phyloP scores from a whole-genome alignment of 2,329 filamentous ascomycete species.

The Pestalotiopsis sp. region DNA sequence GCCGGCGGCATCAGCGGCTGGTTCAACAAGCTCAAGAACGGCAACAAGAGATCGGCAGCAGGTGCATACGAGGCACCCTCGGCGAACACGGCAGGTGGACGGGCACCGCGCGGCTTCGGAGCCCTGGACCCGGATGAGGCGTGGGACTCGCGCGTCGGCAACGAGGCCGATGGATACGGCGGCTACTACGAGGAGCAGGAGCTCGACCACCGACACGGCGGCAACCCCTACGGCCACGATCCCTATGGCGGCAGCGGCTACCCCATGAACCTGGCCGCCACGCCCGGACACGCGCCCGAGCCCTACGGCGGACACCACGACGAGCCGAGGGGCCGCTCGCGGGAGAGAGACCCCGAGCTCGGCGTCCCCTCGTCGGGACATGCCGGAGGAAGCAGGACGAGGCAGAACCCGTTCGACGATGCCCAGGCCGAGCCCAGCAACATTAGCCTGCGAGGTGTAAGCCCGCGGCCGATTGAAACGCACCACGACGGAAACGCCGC shows the following conservation, averaged over 20 bases:
- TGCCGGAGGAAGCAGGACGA: slow-evolving; percentile 35
- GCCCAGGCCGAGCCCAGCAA: slow-evolving; percentile 63
- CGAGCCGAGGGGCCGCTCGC: slow-evolving; percentile 43
- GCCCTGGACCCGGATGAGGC: slow-evolving; percentile 81
- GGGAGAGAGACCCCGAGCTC: slow-evolving; percentile 42
- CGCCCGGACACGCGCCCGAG: slow-evolving; percentile 34
- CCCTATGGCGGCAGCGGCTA: slow-evolving; percentile 41
- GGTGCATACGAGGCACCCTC: slow-evolving; percentile 71
- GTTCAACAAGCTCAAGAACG: slow-evolving; percentile 71
- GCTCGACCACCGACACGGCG: slow-evolving; percentile 51
- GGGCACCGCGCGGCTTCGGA: slow-evolving; percentile 61
- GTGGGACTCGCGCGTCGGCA: slow-evolving; percentile 80
- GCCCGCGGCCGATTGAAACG: slow-evolving; percentile 72
- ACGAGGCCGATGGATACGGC: slow-evolving; percentile 68
- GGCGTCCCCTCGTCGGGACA: slow-evolving; percentile 41
- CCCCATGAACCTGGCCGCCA: slow-evolving; percentile 50
- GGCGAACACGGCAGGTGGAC: slow-evolving; percentile 36
- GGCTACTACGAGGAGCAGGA: slow-evolving; percentile 80
- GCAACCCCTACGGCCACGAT: slow-evolving; percentile 20
- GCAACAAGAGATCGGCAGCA: slow-evolving; percentile 66
- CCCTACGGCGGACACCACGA: slow-evolving; percentile 29
- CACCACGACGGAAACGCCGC: slow-evolving; percentile 33
- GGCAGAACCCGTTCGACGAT: slow-evolving; percentile 72
- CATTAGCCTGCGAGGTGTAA: slow-evolving; percentile 69
- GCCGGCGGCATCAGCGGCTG: slow-evolving; percentile 71